These are phyloP conservation scores for Suillus variegatus DNA, from an alignment of 768 basidiomycete genomes.

Conservation along the genomic window DNA sequence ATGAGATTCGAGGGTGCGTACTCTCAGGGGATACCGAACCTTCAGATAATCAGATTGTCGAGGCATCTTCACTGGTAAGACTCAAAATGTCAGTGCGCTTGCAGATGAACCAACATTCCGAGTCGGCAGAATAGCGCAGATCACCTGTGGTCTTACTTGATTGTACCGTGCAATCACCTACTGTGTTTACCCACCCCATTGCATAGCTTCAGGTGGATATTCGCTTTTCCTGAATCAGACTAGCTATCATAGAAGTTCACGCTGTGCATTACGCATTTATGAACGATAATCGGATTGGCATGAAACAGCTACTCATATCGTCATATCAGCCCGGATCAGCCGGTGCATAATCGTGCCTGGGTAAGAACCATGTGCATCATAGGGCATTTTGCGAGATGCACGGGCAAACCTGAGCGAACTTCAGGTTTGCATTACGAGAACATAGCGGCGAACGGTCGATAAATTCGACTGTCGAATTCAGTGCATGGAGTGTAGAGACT, in stretches of 20 bases:
- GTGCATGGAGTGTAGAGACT: background rate
- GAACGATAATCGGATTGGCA: background rate
- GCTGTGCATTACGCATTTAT: background rate
- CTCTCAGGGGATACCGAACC: background rate
- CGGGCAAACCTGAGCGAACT: background rate
- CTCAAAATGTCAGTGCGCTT: background rate
- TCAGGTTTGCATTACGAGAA: background rate
- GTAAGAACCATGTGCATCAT: background rate
- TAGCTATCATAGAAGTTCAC: background rate
- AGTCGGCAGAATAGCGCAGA: background rate
- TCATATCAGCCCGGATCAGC: background rate
- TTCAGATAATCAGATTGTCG: background rate
- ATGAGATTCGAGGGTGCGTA: constrained; percentile 31
- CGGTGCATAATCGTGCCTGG: background rate
- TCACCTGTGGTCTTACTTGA: background rate
- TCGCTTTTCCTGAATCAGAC: background rate
- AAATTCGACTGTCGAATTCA: background rate
- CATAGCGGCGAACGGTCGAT: background rate
- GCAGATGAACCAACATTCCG: constrained; percentile 1
- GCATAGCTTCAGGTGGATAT: background rate
- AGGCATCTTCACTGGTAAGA: background rate
- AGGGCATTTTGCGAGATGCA: background rate
- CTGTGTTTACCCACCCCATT: background rate
- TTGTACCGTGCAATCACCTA: background rate
- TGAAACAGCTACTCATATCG: background rate